A percentile compares a stretch with the other conserved stretches of the same genome.
Conservation (phyloP, 768 basidiomycete species). For the Pulveroboletus sp. region DNA sequence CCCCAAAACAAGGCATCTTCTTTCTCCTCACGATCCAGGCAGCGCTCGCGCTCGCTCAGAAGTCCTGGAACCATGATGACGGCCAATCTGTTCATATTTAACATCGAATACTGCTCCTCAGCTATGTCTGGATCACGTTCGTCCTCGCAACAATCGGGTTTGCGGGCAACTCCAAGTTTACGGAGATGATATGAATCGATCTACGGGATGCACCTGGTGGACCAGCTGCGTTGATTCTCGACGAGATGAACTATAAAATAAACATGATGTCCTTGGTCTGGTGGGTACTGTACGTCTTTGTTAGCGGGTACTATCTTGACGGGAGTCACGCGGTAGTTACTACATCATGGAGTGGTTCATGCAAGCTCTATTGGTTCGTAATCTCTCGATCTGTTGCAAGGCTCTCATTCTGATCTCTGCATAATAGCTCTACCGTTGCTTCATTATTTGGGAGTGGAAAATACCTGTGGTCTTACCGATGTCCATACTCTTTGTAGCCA, state of each 20-base stretch:
- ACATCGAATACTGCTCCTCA: constrained; percentile 9
- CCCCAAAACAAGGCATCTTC: constrained; percentile 16
- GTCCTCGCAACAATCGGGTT: constrained; percentile 25
- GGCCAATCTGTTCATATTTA: not conserved
- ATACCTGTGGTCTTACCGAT: constrained; percentile 15
- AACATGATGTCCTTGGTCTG: constrained; percentile 19
- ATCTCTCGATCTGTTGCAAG: not conserved
- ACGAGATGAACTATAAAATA: constrained; percentile 14
- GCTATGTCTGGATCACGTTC: constrained; percentile 25
- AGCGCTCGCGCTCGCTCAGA: constrained; percentile 2
- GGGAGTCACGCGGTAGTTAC: constrained; percentile 12
- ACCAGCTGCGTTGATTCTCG: constrained; percentile 11
- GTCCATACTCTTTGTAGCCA: constrained; percentile 10
- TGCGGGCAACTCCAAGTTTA: constrained; percentile 25
- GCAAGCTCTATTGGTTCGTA: constrained; percentile 20
- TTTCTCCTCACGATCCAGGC: constrained; percentile 21
- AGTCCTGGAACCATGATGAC: not conserved
- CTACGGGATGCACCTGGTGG: constrained; percentile 17
- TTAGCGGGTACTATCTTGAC: not conserved
- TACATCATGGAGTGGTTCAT: constrained; percentile 30
- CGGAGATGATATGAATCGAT: constrained; percentile 33
- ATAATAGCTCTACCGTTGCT: constrained; percentile 15
- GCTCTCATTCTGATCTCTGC: not conserved
- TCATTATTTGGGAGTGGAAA: constrained; percentile 12
- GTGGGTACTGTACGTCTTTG: constrained; percentile 5